Percentiles rank a stretch among this genome's conserved stretches.
phyloP scores from a whole-genome alignment of 805 yeast genomes.

The Saccharomycopsis lassenensis region DNA sequence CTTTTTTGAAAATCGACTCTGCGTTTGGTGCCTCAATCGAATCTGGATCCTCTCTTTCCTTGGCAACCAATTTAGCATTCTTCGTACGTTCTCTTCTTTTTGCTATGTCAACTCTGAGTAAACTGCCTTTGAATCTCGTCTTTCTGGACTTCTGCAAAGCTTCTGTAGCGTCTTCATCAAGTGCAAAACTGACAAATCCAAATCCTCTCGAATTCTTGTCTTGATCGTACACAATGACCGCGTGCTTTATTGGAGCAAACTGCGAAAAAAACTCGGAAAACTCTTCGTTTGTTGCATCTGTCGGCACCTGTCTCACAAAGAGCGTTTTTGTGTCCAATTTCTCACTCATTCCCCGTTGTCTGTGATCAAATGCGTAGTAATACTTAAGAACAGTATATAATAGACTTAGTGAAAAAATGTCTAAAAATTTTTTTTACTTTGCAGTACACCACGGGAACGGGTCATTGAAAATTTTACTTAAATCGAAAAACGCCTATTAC shows the following conservation, averaged over 20 bases:
- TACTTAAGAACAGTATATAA: no score
- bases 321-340: slow-evolving; percentile 45
- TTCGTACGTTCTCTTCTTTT: slow-evolving; percentile 77
- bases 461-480: no score
- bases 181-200: slow-evolving; percentile 86
- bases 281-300: slow-evolving; percentile 69
- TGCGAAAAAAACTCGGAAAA: slow-evolving; percentile 80
- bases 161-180: slow-evolving; percentile 70
- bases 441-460: no score
- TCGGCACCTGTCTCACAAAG: slow-evolving; percentile 80
- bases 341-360: no score
- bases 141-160: slow-evolving; percentile 64
- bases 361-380: no score
- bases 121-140: slow-evolving; percentile 50
- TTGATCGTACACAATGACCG: slow-evolving; percentile 75
- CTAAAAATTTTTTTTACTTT: no score
- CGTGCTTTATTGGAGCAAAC: slow-evolving; percentile 91
- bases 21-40: slow-evolving; percentile 8
- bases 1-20: slow-evolving; percentile 9
- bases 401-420: no score
- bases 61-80: slow-evolving; percentile 19
- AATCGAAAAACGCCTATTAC: no score
- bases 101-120: slow-evolving; percentile 76
- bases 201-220: slow-evolving; percentile 80
- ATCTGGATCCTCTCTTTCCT: slow-evolving; percentile 14